Evolutionary conservation across 306 rosid genomes (phyloP).

Genomic region (Rosa persica): DNA sequence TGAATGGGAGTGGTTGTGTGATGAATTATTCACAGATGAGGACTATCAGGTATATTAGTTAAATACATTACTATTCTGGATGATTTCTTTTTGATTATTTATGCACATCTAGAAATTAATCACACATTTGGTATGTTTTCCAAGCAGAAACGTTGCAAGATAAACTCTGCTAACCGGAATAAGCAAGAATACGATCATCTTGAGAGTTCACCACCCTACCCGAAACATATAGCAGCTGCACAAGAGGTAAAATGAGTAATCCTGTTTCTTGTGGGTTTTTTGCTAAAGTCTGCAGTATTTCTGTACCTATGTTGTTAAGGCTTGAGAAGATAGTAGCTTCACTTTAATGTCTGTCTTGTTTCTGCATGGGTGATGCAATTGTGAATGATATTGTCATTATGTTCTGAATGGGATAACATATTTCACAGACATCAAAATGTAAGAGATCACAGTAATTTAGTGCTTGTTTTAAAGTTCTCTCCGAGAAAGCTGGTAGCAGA

Average conservation of each 20-base stretch:
- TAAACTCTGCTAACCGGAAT: neutral
- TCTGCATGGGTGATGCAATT: neutral
- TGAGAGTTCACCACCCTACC: neutral
- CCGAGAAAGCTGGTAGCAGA: neutral
- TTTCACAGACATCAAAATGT: neutral
- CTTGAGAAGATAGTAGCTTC: neutral
- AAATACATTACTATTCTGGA: neutral
- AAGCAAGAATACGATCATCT: neutral
- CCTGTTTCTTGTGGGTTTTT: neutral
- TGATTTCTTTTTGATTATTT: neutral
- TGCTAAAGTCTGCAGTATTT: neutral
- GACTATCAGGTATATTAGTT: neutral
- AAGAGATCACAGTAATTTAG: neutral
- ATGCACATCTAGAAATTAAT: neutral
- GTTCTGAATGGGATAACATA: neutral
- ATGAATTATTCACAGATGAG: neutral
- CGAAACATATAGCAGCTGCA: neutral
- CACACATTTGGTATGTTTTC: neutral
- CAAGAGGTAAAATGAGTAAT: neutral
- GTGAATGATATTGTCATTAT: neutral
- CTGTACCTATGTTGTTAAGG: neutral
- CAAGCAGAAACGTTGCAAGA: neutral
- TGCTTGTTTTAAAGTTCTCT: neutral
- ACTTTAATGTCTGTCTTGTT: neutral
- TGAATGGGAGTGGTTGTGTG: slow-evolving; percentile 6